Evolutionary conservation across 495 filamentous ascomycete species (phyloP).

Genomic region (Tuber brumale): DNA sequence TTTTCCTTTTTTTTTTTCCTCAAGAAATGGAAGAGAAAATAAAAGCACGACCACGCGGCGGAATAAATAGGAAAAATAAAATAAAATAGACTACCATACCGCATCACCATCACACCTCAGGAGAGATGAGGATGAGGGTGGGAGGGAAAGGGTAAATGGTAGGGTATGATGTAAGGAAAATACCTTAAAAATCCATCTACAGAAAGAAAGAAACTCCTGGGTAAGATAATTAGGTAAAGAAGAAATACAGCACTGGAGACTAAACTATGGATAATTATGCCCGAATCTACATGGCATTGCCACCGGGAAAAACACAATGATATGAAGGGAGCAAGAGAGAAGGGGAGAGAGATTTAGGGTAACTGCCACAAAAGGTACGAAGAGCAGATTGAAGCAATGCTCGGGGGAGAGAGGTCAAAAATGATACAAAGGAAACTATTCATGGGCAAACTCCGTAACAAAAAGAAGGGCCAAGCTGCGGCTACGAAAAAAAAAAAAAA

Average conservation of each 20-base stretch:
- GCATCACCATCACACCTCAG: neutral
- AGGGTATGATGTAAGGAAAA: neutral
- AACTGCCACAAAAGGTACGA: neutral
- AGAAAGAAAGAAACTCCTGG: neutral
- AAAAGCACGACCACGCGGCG: slow-evolving; percentile 15
- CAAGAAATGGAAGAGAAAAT: slow-evolving; percentile 6
- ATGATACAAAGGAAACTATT: slow-evolving; percentile 26
- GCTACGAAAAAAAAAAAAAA: slow-evolving; percentile 12
- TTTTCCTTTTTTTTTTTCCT: neutral
- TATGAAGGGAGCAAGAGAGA: neutral
- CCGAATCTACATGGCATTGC: neutral
- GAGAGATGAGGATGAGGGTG: neutral
- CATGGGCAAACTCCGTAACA: slow-evolving; percentile 33
- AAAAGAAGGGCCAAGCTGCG: slow-evolving; percentile 11
- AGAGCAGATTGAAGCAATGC: slow-evolving; percentile 7
- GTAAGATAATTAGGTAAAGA: neutral
- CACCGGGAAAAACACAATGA: neutral
- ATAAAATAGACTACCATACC: neutral
- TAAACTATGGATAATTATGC: slow-evolving; percentile 1
- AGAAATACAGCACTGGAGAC: neutral
- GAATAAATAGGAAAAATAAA: neutral
- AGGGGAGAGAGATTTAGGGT: neutral
- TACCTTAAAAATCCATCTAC: neutral
- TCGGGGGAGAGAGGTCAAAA: neutral
- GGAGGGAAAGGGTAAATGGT: neutral